phyloP scores from a whole-genome alignment of 2,329 filamentous ascomycete species.

The Pyrenophora tritici-repentis region DNA sequence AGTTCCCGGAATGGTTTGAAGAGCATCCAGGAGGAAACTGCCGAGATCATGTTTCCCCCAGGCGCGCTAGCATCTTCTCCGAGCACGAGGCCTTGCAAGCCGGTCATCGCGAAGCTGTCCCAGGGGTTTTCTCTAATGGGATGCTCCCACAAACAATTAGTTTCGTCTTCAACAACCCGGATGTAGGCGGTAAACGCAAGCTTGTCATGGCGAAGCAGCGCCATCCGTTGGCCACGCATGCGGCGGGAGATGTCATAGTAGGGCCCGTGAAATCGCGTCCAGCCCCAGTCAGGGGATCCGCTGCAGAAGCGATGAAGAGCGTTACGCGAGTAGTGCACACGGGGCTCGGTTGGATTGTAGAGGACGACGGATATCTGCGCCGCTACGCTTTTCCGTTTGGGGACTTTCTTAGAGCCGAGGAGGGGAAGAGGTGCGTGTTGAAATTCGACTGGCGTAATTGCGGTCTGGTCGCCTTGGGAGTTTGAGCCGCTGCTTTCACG shows the following conservation, averaged over 20 bases:
- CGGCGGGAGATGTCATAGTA: conserved; percentile 63
- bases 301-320: conserved; percentile 65
- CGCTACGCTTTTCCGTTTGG: conserved; percentile 54
- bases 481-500: conserved; percentile 3
- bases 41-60: conserved; percentile 56
- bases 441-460: conserved; percentile 14
- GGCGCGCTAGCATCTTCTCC: conserved; percentile 37
- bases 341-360: conserved; percentile 67
- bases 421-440: conserved; percentile 47
- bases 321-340: conserved; percentile 60
- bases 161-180: conserved; percentile 64
- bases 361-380: conserved; percentile 66
- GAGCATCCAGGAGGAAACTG: conserved; percentile 63
- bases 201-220: conserved; percentile 64
- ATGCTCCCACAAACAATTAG: conserved; percentile 65
- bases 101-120: conserved; percentile 63
- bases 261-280: conserved; percentile 65
- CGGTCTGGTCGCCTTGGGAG: neutral
- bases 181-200: conserved; percentile 67
- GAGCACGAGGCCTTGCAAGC: conserved; percentile 56
- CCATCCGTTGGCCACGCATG: conserved; percentile 61
- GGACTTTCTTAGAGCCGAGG: conserved; percentile 37
- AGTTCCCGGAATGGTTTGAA: conserved; percentile 64
- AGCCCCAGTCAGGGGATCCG: conserved; percentile 65
- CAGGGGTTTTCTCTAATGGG: conserved; percentile 59